Percentiles rank a stretch among this genome's conserved stretches.
Evolutionary conservation across 768 basidiomycete species (phyloP).

Genomic region (Rhizopogon vesiculosus): DNA sequence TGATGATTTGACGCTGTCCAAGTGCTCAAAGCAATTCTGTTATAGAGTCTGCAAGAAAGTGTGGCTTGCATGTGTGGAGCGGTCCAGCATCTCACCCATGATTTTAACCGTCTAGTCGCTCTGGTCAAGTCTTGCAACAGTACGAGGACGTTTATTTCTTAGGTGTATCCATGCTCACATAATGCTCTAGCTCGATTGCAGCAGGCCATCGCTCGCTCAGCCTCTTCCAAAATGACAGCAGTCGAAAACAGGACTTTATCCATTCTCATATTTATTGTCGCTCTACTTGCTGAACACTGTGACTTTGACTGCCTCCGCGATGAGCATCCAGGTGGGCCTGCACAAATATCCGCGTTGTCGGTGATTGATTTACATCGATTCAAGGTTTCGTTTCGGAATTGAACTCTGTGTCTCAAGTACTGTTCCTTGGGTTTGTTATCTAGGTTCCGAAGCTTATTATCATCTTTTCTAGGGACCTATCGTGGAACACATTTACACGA

Average conservation of each 20-base stretch:
- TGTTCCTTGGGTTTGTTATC: slow-evolving; percentile 2
- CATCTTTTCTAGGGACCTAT: slow-evolving; percentile 51
- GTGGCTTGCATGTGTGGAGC: slow-evolving; percentile 91
- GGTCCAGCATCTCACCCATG: slow-evolving; percentile 81
- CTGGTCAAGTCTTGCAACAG: slow-evolving; percentile 85
- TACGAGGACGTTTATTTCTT: slow-evolving; percentile 25
- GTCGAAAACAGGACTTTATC: slow-evolving; percentile 53
- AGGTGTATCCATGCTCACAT: slow-evolving; percentile 4
- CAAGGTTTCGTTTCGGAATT: slow-evolving; percentile 58
- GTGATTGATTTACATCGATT: slow-evolving; percentile 45
- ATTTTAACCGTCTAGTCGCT: slow-evolving; percentile 71
- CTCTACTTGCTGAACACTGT: slow-evolving; percentile 85
- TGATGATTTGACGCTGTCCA: background rate
- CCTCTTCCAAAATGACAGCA: slow-evolving; percentile 33
- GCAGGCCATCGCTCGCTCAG: slow-evolving; percentile 45
- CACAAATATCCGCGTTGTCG: background rate
- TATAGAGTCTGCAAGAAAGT: slow-evolving; percentile 81
- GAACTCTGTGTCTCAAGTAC: background rate
- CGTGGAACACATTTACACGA: slow-evolving; percentile 77
- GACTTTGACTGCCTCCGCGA: slow-evolving; percentile 74
- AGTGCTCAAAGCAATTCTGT: background rate
- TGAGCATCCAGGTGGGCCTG: slow-evolving; percentile 52
- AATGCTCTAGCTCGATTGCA: slow-evolving; percentile 52
- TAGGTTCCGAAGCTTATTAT: background rate
- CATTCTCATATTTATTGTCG: slow-evolving; percentile 79